Percentiles rank a stretch among this genome's conserved stretches.
phyloP scores from a whole-genome alignment of 1,139 yeast species.

The Candida sanyaensis region DNA sequence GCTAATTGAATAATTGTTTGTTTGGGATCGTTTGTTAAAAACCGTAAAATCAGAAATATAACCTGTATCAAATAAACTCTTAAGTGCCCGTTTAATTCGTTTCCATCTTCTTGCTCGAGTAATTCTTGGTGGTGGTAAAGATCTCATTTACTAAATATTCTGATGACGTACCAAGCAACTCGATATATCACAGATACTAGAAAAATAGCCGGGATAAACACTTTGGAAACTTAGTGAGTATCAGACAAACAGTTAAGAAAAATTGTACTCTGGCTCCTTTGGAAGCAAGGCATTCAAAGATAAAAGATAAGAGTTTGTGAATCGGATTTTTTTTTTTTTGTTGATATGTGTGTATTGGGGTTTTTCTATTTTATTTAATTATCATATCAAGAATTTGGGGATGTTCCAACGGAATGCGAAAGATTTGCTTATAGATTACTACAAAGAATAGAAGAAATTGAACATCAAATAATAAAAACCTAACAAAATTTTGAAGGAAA shows the following conservation, averaged over 20 bases:
- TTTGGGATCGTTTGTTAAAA: constrained; percentile 15
- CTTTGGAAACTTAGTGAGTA: background rate
- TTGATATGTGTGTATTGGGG: background rate
- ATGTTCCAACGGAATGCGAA: background rate
- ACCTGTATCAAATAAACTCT: constrained; percentile 29
- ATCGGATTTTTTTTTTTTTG: background rate
- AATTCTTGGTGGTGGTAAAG: constrained; percentile 47
- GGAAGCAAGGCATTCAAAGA: background rate
- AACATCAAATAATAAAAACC: background rate
- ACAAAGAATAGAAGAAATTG: background rate
- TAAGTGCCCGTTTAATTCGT: constrained; percentile 33
- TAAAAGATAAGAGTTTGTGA: background rate
- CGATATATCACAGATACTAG: constrained; percentile 1
- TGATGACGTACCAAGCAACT: background rate
- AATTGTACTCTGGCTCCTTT: too few species aligned
- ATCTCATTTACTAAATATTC: constrained; percentile 28
- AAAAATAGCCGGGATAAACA: constrained; percentile 5
- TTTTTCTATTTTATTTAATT: too few species aligned
- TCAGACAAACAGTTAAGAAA: background rate
- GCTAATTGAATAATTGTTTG: constrained; percentile 21
- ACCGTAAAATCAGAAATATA: constrained; percentile 32
- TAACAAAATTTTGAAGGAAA: too few species aligned
- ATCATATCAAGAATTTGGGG: background rate
- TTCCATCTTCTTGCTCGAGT: constrained; percentile 41
- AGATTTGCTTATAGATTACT: background rate